Evolutionary conservation across 495 filamentous ascomycete species (phyloP).

Genomic region (Podospora anserina): DNA sequence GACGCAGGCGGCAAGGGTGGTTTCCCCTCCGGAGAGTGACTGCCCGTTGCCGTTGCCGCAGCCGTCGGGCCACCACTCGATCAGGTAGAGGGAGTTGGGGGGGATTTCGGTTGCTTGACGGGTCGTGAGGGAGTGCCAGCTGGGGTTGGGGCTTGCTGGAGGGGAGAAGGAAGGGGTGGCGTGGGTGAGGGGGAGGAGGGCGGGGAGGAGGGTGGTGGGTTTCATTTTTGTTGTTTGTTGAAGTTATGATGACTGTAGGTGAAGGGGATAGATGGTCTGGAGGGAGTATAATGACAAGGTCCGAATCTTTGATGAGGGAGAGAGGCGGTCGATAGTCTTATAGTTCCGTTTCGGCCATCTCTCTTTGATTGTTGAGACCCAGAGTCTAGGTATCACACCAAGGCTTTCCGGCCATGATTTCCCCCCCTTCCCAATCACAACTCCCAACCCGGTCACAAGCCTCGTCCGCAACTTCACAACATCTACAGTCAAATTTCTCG

Average conservation of each 20-base stretch:
- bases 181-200: neutral
- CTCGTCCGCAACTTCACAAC: neutral
- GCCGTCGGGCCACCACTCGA: conserved; percentile 10
- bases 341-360: too few species aligned
- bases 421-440: neutral
- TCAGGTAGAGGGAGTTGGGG: conserved; percentile 12
- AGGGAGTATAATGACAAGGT: neutral
- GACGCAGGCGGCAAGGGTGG: conserved; percentile 9
- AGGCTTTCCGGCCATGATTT: neutral
- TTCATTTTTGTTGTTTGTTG: neutral
- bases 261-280: neutral
- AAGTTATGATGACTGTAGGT: too few species aligned
- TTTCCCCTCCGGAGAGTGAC: neutral
- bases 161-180: neutral
- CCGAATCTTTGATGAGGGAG: neutral
- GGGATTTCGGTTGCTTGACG: conserved; percentile 6
- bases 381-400: neutral
- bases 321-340: too few species aligned
- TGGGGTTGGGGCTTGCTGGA: neutral
- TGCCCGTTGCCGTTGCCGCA: conserved; percentile 10
- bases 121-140: neutral
- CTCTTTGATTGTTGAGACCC: neutral
- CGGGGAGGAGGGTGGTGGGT: neutral
- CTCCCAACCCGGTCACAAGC: neutral
- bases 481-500: neutral